These are phyloP conservation scores for Apiotrichum brassicae DNA, from an alignment of 1,284 basidiomycete genomes.

Conservation along the genomic window DNA sequence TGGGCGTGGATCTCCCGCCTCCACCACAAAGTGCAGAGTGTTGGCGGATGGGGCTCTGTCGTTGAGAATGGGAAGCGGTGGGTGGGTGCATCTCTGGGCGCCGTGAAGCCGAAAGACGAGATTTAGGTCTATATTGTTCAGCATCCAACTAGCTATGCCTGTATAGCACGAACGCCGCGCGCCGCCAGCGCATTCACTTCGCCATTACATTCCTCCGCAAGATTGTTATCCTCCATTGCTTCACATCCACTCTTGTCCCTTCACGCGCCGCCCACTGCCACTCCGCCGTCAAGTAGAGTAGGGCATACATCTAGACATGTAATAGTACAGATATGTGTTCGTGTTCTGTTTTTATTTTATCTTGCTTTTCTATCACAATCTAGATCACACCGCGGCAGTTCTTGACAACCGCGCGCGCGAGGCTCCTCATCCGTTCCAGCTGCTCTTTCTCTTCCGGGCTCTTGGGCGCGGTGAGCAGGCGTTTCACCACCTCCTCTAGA, in stretches of 20 bases:
- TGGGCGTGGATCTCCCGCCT: conserved; percentile 19
- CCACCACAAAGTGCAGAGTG: neutral
- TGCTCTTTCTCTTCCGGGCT: neutral
- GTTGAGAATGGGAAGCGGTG: too few species aligned
- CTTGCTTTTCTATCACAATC: too few species aligned
- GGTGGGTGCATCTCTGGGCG: too few species aligned
- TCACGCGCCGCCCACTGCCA: neutral
- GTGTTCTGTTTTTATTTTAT: too few species aligned
- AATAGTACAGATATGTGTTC: neutral
- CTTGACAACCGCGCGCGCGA: neutral
- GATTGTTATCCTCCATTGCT: too few species aligned
- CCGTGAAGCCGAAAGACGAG: too few species aligned
- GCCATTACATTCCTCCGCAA: too few species aligned
- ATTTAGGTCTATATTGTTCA: too few species aligned
- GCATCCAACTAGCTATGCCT: too few species aligned
- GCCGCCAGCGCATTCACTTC: too few species aligned
- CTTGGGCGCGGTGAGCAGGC: conserved; percentile 2
- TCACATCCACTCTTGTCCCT: too few species aligned
- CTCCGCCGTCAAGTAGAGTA: neutral
- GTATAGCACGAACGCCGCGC: too few species aligned
- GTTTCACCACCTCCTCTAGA: conserved; percentile 1
- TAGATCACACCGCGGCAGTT: neutral
- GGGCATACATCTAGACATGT: conserved; percentile 1
- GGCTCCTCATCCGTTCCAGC: neutral
- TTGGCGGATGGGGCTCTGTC: conserved; percentile 13